These are phyloP conservation scores for Silene noctiflora DNA, from an alignment of 179 eudicot genomes.

Conservation along the genomic window DNA sequence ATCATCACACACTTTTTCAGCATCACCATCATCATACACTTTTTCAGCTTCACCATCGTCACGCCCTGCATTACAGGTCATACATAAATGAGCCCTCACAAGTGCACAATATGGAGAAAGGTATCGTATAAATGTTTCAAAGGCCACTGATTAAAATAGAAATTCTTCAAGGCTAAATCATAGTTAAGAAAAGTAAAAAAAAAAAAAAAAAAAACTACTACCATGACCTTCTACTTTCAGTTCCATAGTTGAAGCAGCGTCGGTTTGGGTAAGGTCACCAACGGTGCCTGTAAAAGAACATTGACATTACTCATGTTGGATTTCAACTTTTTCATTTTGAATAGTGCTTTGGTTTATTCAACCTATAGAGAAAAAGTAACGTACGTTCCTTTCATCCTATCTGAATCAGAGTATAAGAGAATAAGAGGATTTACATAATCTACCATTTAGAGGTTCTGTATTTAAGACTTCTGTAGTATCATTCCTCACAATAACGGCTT, in stretches of 20 bases:
- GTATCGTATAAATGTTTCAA: not conserved
- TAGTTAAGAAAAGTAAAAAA: not conserved
- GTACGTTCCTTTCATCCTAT: not conserved
- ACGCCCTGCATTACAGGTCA: constrained; percentile 11
- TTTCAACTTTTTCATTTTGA: not conserved
- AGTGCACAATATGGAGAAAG: not conserved
- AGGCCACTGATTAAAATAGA: not conserved
- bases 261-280: not conserved
- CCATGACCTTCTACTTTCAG: not conserved
- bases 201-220: not conserved
- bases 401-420: not conserved
- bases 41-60: constrained; percentile 8
- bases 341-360: not conserved
- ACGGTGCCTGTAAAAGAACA: not conserved
- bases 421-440: not conserved
- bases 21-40: not conserved
- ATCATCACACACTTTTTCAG: not conserved
- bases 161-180: not conserved
- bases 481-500: not conserved
- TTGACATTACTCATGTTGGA: not conserved
- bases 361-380: not conserved
- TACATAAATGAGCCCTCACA: not conserved
- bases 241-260: not conserved
- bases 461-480: not conserved
- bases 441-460: not conserved